Evolutionary conservation across 352 stramenopile species (phyloP).

Genomic region (Phytophthora crassamura): DNA sequence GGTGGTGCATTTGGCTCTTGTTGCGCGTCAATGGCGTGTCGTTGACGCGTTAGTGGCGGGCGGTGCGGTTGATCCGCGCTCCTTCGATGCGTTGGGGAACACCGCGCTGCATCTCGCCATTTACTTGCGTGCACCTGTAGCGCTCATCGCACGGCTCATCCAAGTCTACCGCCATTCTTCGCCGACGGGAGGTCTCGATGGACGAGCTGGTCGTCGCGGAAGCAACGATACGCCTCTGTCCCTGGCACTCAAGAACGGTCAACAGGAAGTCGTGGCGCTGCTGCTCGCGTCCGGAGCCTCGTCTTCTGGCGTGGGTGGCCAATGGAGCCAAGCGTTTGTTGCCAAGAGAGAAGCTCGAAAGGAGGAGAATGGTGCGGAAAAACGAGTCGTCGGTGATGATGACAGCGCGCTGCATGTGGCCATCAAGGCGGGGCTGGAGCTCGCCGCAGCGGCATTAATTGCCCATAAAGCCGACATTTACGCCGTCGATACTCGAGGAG

Average conservation of each 20-base stretch:
- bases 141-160: slow-evolving; percentile 50
- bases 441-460: slow-evolving; percentile 55
- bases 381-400: slow-evolving; percentile 26
- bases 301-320: slow-evolving; percentile 28
- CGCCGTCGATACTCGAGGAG: slow-evolving; percentile 43
- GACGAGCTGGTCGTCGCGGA: slow-evolving; percentile 33
- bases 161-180: slow-evolving; percentile 49
- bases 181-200: slow-evolving; percentile 34
- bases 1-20: slow-evolving; percentile 67
- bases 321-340: slow-evolving; percentile 38
- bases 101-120: slow-evolving; percentile 71
- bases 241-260: slow-evolving; percentile 57
- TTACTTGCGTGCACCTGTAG: slow-evolving; percentile 58
- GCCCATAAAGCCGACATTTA: slow-evolving; percentile 53
- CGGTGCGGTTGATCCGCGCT: slow-evolving; percentile 51
- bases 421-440: slow-evolving; percentile 59
- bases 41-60: slow-evolving; percentile 56
- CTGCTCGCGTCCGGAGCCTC: slow-evolving; percentile 52
- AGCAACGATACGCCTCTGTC: slow-evolving; percentile 68
- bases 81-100: slow-evolving; percentile 56
- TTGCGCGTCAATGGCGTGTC: slow-evolving; percentile 67
- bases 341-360: slow-evolving; percentile 23
- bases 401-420: slow-evolving; percentile 64
- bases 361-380: slow-evolving; percentile 11
- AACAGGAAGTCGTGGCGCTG: slow-evolving; percentile 59